Evolutionary conservation across 768 basidiomycete species (phyloP).

Genomic region (Boletus insuetus): DNA sequence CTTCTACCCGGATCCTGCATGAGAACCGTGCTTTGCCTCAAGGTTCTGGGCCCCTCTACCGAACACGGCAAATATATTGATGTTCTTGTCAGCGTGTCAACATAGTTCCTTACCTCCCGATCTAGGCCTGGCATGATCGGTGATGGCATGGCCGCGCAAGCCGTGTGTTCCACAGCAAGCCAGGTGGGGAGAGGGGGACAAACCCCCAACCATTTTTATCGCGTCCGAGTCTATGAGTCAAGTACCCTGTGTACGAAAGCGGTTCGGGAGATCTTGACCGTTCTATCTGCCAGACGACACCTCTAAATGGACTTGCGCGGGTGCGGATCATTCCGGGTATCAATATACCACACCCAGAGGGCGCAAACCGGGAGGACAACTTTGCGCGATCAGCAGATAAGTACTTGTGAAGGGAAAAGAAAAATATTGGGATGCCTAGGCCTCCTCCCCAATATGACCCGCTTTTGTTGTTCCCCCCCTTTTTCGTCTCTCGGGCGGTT

Average conservation of each 20-base stretch:
- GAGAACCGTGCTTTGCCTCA: constrained; percentile 13
- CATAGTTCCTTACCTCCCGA: constrained; percentile 1
- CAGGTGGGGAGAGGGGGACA: not conserved
- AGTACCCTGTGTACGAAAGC: constrained; percentile 20
- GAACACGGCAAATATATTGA: constrained; percentile 8
- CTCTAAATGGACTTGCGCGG: constrained; percentile 12
- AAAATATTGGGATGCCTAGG: not conserved
- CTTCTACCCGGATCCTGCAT: constrained; percentile 19
- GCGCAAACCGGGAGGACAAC: constrained; percentile 17
- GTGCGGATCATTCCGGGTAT: constrained; percentile 29
- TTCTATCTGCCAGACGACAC: constrained; percentile 19
- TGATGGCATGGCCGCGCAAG: not conserved
- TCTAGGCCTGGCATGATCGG: constrained; percentile 9
- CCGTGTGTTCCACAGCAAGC: constrained; percentile 10
- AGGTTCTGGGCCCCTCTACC: constrained; percentile 11
- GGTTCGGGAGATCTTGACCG: constrained; percentile 17
- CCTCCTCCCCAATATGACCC: not conserved
- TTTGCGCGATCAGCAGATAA: constrained; percentile 12
- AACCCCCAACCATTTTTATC: constrained; percentile 16
- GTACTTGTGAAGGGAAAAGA: not conserved
- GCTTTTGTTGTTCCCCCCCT: not conserved
- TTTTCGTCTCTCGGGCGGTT: not conserved
- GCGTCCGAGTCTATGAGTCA: constrained; percentile 13
- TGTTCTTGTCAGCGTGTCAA: constrained; percentile 11
- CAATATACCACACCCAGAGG: constrained; percentile 1